These are phyloP conservation scores for Dendrobium nobile DNA, from an alignment of 106 monocot genomes.

Conservation along the genomic window DNA sequence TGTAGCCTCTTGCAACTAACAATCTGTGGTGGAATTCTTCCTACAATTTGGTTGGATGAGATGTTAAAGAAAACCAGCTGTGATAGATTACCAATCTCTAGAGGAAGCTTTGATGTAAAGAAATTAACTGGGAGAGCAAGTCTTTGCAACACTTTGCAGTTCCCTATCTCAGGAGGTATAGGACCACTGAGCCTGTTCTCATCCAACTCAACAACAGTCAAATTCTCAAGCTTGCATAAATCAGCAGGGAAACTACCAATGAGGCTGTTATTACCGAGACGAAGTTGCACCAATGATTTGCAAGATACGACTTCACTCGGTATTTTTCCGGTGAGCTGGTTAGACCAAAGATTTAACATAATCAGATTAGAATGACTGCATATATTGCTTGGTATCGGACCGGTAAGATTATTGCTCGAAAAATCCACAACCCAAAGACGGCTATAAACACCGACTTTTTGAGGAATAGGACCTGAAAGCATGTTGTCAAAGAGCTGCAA, in stretches of 20 bases:
- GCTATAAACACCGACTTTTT: conserved; percentile 59
- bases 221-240: conserved; percentile 58
- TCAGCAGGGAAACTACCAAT: conserved; percentile 78
- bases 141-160: conserved; percentile 64
- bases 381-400: conserved; percentile 59
- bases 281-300: conserved; percentile 74
- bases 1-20: conserved; percentile 69
- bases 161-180: conserved; percentile 65
- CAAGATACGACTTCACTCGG: conserved; percentile 63
- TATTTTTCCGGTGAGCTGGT: conserved; percentile 68
- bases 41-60: conserved; percentile 61
- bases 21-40: conserved; percentile 55
- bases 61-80: conserved; percentile 77
- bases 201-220: conserved; percentile 65
- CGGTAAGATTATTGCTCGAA: conserved; percentile 74
- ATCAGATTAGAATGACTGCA: conserved; percentile 74
- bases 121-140: conserved; percentile 61
- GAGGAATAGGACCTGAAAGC: conserved; percentile 76
- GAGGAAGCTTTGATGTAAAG: conserved; percentile 59
- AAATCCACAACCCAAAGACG: conserved; percentile 88
- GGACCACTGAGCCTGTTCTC: conserved; percentile 80
- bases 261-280: conserved; percentile 68
- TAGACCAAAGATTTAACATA: conserved; percentile 68
- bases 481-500: conserved; percentile 78
- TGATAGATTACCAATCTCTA: conserved; percentile 62